Percentiles rank a stretch among this genome's conserved stretches.
Evolutionary conservation across 2,329 filamentous ascomycete species (phyloP).

Genomic region (Cyanodermella asteris): DNA sequence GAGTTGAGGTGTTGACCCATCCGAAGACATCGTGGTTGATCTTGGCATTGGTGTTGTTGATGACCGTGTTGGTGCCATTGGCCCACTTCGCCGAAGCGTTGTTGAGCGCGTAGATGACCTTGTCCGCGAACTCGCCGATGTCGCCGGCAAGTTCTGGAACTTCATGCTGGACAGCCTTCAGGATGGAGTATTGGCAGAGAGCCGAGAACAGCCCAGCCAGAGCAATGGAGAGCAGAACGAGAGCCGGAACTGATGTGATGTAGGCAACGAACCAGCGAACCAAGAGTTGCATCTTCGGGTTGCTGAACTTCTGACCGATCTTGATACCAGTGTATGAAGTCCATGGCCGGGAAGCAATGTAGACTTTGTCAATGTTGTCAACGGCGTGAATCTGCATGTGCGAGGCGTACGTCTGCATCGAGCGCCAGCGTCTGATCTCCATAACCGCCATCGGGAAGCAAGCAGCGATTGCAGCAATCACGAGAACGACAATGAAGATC

Average conservation of each 20-base stretch:
- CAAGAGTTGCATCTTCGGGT: slow-evolving; percentile 43
- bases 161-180: slow-evolving; percentile 49
- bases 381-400: slow-evolving; percentile 43
- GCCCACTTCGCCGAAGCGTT: slow-evolving; percentile 60
- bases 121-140: slow-evolving; percentile 57
- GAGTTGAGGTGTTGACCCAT: slow-evolving; percentile 69
- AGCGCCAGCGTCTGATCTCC: slow-evolving; percentile 57
- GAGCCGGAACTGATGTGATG: slow-evolving; percentile 58
- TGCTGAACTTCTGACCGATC: slow-evolving; percentile 42
- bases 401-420: slow-evolving; percentile 45
- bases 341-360: slow-evolving; percentile 64
- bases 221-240: slow-evolving; percentile 71
- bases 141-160: slow-evolving; percentile 53
- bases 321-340: slow-evolving; percentile 52
- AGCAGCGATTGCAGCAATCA: slow-evolving; percentile 46
- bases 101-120: slow-evolving; percentile 51
- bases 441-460: slow-evolving; percentile 62
- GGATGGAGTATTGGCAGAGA: slow-evolving; percentile 60
- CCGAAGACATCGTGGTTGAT: slow-evolving; percentile 72
- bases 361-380: slow-evolving; percentile 72
- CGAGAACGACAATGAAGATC: slow-evolving; percentile 54
- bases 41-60: slow-evolving; percentile 39
- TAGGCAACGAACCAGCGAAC: slow-evolving; percentile 72
- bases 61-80: slow-evolving; percentile 48
- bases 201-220: slow-evolving; percentile 65